phyloP scores from a whole-genome alignment of 1,284 basidiomycete genomes.

The Ustilago vetiveriae region DNA sequence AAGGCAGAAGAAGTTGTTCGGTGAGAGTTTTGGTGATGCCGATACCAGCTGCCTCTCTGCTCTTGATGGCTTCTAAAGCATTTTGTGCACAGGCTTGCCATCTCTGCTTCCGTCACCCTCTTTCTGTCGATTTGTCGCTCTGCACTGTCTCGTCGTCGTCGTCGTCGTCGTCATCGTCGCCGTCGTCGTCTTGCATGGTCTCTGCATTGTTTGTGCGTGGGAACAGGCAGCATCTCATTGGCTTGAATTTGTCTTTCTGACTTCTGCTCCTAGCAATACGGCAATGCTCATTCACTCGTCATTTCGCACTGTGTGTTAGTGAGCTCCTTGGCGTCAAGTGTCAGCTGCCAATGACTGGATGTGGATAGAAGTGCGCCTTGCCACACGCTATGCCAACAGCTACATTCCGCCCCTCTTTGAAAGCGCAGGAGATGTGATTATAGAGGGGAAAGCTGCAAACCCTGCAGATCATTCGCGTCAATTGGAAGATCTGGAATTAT shows the following conservation, averaged over 20 bases:
- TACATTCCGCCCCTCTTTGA: no score
- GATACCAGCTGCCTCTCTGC: slow-evolving; percentile 41
- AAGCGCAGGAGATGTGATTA: slow-evolving; percentile 1
- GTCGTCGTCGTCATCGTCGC: not conserved
- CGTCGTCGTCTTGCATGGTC: not conserved
- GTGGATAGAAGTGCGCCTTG: no score
- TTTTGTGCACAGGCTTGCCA: not conserved
- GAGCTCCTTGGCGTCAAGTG: no score
- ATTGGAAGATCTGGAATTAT: slow-evolving; percentile 1
- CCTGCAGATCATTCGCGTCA: not conserved
- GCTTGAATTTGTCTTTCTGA: no score
- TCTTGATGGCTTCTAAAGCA: slow-evolving; percentile 34
- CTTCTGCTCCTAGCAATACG: not conserved
- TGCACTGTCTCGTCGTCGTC: no score
- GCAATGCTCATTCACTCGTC: slow-evolving; percentile 4
- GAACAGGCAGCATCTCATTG: no score
- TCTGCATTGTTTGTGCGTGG: not conserved
- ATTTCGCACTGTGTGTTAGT: no score
- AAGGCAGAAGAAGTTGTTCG: slow-evolving; percentile 43
- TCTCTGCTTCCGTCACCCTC: no score
- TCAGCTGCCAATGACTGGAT: no score
- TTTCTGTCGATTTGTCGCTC: no score
- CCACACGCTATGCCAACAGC: no score
- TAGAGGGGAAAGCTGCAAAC: not conserved
- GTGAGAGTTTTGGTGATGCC: slow-evolving; percentile 45